Conservation (phyloP, 495 filamentous ascomycete species). For the Penicillium atrosanguineum region DNA sequence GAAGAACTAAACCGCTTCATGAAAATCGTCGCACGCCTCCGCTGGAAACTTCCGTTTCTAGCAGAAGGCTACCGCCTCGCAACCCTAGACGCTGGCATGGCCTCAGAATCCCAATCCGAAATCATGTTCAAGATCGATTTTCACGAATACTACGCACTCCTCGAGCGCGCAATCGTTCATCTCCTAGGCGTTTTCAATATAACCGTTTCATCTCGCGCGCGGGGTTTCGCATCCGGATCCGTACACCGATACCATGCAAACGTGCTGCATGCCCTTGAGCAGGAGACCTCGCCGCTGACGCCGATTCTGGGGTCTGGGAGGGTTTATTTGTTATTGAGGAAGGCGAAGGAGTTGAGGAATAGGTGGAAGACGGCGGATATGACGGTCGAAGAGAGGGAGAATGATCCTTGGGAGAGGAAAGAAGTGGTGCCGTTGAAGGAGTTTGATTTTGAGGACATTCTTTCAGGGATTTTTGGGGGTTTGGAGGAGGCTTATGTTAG, state of each 20-base stretch:
- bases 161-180: slow-evolving; percentile 63
- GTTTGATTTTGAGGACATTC: slow-evolving; percentile 56
- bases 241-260: slow-evolving; percentile 63
- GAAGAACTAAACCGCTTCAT: slow-evolving; percentile 52
- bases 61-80: slow-evolving; percentile 51
- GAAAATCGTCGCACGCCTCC: slow-evolving; percentile 55
- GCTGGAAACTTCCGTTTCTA: slow-evolving; percentile 61
- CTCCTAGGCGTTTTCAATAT: slow-evolving; percentile 57
- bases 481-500: slow-evolving; percentile 34
- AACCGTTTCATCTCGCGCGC: slow-evolving; percentile 24
- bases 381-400: slow-evolving; percentile 33
- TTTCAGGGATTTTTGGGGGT: slow-evolving; percentile 40
- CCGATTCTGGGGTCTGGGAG: slow-evolving; percentile 46
- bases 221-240: background rate
- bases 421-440: slow-evolving; percentile 38
- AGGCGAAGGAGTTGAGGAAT: slow-evolving; percentile 64
- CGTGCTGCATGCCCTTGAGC: slow-evolving; percentile 55
- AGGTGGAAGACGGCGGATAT: slow-evolving; percentile 62
- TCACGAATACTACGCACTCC: slow-evolving; percentile 65
- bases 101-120: slow-evolving; percentile 38
- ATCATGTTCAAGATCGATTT: slow-evolving; percentile 72
- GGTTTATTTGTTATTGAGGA: slow-evolving; percentile 46
- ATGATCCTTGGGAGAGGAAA: slow-evolving; percentile 13
- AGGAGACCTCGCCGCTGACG: slow-evolving; percentile 48
- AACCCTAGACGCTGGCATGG: slow-evolving; percentile 21